phyloP scores from a whole-genome alignment of 1,284 basidiomycete species.

The Trichosporon sp. region DNA sequence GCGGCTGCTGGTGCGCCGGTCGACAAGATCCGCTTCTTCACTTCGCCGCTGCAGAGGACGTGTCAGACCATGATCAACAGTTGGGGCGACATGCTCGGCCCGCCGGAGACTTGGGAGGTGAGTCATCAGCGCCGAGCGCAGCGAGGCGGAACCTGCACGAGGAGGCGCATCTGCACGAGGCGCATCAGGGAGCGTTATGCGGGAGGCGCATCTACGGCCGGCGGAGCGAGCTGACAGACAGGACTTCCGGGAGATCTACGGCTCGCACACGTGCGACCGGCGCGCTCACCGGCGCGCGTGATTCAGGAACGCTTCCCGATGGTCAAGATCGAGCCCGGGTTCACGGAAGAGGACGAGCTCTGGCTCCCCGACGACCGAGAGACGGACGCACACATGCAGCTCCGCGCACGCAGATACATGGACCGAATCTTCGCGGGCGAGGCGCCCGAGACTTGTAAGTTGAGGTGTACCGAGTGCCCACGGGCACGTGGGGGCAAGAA shows the following conservation, averaged over 20 bases:
- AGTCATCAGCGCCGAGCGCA: slow-evolving; percentile 2
- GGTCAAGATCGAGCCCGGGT: slow-evolving; percentile 67
- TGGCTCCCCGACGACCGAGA: slow-evolving; percentile 72
- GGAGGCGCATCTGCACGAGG: too few relatives aligned
- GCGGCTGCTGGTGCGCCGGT: slow-evolving; percentile 62
- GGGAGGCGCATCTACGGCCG: too few relatives aligned
- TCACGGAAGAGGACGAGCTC: slow-evolving; percentile 71
- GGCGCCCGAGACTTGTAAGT: slow-evolving; percentile 61
- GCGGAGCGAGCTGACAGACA: slow-evolving; percentile 21
- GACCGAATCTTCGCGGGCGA: slow-evolving; percentile 65
- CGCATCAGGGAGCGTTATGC: too few relatives aligned
- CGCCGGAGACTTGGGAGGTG: slow-evolving; percentile 53
- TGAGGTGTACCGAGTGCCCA: too few relatives aligned
- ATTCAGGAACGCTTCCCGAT: slow-evolving; percentile 65
- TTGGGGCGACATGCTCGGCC: slow-evolving; percentile 60
- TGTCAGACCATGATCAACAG: slow-evolving; percentile 68
- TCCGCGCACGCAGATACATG: slow-evolving; percentile 64
- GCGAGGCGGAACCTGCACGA: too few relatives aligned
- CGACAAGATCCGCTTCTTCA: slow-evolving; percentile 64
- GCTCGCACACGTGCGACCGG: slow-evolving; percentile 54
- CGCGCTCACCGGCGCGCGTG: slow-evolving; percentile 58
- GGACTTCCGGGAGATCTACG: slow-evolving; percentile 54
- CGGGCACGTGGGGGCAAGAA: too few relatives aligned
- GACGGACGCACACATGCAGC: slow-evolving; percentile 62
- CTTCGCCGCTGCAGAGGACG: slow-evolving; percentile 73